phyloP scores from a whole-genome alignment of 2,329 filamentous ascomycete species.

The Monosporascus sp. region DNA sequence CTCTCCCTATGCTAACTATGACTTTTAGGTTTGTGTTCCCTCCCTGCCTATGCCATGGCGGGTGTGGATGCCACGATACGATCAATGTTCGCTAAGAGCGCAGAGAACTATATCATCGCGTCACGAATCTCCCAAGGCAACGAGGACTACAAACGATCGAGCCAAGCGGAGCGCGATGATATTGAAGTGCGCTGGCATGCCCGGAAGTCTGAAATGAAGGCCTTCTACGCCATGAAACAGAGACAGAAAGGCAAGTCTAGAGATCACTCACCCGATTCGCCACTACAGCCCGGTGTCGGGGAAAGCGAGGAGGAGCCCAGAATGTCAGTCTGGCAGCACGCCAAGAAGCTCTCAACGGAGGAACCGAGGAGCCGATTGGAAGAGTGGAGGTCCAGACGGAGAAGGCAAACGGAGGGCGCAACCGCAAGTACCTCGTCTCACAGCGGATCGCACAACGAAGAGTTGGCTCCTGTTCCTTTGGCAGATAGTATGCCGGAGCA shows the following conservation, averaged over 20 bases:
- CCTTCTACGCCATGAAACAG: constrained; percentile 49
- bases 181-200: constrained; percentile 63
- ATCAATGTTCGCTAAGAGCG: constrained; percentile 63
- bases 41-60: constrained; percentile 79
- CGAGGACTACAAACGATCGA: constrained; percentile 54
- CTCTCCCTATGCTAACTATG: background rate
- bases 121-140: constrained; percentile 72
- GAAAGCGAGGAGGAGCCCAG: constrained; percentile 22
- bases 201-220: constrained; percentile 54
- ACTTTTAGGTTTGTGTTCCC: constrained; percentile 52
- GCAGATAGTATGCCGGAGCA: constrained; percentile 23
- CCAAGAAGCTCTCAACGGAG: constrained; percentile 42
- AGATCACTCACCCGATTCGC: constrained; percentile 21
- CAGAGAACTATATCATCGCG: constrained; percentile 74
- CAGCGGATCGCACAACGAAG: constrained; percentile 9
- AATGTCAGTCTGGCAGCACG: constrained; percentile 43
- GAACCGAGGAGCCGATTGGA: constrained; percentile 47
- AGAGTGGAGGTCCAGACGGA: constrained; percentile 40
- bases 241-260: constrained; percentile 36
- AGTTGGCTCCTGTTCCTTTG: constrained; percentile 6
- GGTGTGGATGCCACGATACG: constrained; percentile 74
- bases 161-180: constrained; percentile 54
- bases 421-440: constrained; percentile 13
- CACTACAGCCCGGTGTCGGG: constrained; percentile 10
- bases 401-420: constrained; percentile 21